Base-by-base conservation (phyloP, 2,329 filamentous ascomycete genomes). In the Rasamsonia emersonii region DNA sequence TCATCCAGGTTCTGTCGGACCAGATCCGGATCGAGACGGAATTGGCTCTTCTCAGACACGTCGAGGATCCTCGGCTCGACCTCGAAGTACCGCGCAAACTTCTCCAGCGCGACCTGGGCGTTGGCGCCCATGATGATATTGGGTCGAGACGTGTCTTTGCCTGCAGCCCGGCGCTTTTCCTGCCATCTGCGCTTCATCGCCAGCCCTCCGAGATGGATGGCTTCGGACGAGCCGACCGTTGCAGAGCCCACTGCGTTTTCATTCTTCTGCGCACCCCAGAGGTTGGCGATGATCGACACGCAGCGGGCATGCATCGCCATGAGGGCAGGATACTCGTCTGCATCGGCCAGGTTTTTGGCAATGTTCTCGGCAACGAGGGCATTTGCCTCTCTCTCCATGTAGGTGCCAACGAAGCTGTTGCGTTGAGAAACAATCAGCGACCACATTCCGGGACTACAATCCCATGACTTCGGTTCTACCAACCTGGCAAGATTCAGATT, bases 111-210 rank as follows among this genome's bases (percentile, higher is more conserved):
- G 1, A 84, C 79, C 55, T 84, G 80, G 2, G 79, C 79, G 43
- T 82, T 83, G 15, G 75, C 68, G 2, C 78, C 79, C 79, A 85
- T 84, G 46, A 85, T 64, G 41, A 85, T 82, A 47, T 84, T 85
- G 1, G 80, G 80, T 18, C 71, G 74, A 1, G 57, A 64, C 2
- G 67, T 72, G 41, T 79, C 75, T 40, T 82, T 81, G 9, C 77
- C 77, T 21, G 68, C 68, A 0, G 62, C 66, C 34, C 58, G 62
- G 16, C 78, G 67, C 43, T 68, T 71, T 45, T 81, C 73, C 51
- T 83, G 77, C 80, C 79, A 84, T 13, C 75, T 65, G n/a, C 77
- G 66, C 62, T 83, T 83, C 79, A 85, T 82, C 3, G 79, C 79
- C 13, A 84, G 59, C 1, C 77, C 78, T 18, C 77, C 80, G 1